A percentile compares a stretch with the other conserved stretches of the same genome.
Conservation (phyloP, 202 grass and related monocot genomes). For the Carex sylvatica region DNA sequence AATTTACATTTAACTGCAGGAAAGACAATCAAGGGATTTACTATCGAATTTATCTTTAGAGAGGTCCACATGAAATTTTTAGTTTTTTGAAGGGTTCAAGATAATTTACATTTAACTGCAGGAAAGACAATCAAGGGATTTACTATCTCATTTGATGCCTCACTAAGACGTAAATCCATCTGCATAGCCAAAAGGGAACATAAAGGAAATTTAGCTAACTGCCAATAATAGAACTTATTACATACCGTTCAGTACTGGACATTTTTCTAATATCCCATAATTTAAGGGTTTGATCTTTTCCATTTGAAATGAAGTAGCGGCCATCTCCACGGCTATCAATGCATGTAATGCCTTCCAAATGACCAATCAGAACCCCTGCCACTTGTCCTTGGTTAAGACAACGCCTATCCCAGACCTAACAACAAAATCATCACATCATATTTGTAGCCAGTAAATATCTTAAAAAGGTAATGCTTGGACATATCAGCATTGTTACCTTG, state of each 20-base stretch:
- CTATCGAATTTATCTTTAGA: neutral
- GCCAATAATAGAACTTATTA: neutral
- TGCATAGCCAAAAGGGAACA: neutral
- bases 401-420: conserved; percentile 89
- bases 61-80: conserved; percentile 1
- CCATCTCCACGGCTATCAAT: conserved; percentile 93
- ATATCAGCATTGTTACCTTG: conserved; percentile 54
- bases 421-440: conserved; percentile 26
- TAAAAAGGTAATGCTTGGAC: conserved; percentile 13
- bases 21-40: neutral
- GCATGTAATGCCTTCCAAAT: conserved; percentile 84
- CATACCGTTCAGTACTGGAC: conserved; percentile 52
- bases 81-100: neutral
- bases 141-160: neutral
- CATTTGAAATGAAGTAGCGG: conserved; percentile 88
- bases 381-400: conserved; percentile 62
- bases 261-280: conserved; percentile 96
- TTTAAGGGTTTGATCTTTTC: conserved; percentile 92
- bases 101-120: neutral
- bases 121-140: neutral
- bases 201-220: neutral
- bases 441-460: conserved; percentile 9
- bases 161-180: neutral
- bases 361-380: conserved; percentile 72
- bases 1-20: neutral